Conservation (phyloP, 2,329 filamentous ascomycete species). For the Emmonsiellopsis sp. region DNA sequence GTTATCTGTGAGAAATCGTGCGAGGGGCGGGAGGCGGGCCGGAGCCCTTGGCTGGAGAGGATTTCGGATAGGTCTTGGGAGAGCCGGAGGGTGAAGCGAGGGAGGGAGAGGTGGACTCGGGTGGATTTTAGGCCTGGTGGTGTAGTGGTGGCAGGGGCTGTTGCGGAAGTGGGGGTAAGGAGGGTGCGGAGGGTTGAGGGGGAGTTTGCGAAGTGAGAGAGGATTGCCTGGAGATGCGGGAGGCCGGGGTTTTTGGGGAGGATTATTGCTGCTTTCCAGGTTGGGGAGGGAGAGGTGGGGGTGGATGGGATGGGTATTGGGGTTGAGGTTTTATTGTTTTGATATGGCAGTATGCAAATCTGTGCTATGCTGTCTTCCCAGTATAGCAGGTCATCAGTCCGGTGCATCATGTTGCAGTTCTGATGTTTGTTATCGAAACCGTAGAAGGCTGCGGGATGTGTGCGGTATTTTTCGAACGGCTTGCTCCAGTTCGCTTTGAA, state of each 20-base stretch:
- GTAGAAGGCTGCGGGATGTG: neutral
- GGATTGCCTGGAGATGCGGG: neutral
- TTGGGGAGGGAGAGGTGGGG: neutral
- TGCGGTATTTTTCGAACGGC: neutral
- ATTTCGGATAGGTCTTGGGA: neutral
- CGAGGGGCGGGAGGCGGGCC: neutral
- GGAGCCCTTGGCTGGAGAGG: neutral
- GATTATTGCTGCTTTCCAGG: constrained; percentile 7
- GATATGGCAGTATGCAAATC: constrained; percentile 7
- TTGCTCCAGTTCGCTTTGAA: constrained; percentile 5
- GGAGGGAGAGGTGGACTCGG: constrained; percentile 5
- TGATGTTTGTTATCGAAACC: neutral
- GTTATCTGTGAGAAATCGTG: constrained; percentile 1
- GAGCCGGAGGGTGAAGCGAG: constrained; percentile 4
- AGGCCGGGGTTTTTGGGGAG: constrained; percentile 1
- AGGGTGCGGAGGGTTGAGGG: constrained; percentile 2
- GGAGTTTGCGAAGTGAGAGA: constrained; percentile 1
- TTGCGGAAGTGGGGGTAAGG: neutral
- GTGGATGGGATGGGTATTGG: neutral
- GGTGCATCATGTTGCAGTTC: constrained; percentile 1
- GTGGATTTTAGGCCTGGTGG: neutral
- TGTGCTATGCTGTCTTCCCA: constrained; percentile 3
- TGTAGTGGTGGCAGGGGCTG: neutral
- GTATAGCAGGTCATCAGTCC: constrained; percentile 2
- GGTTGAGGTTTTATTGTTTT: neutral